A percentile compares a stretch with the other conserved stretches of the same genome.
phyloP scores from a whole-genome alignment of 176 grass and related monocot species.

The Paspalum vaginatum region DNA sequence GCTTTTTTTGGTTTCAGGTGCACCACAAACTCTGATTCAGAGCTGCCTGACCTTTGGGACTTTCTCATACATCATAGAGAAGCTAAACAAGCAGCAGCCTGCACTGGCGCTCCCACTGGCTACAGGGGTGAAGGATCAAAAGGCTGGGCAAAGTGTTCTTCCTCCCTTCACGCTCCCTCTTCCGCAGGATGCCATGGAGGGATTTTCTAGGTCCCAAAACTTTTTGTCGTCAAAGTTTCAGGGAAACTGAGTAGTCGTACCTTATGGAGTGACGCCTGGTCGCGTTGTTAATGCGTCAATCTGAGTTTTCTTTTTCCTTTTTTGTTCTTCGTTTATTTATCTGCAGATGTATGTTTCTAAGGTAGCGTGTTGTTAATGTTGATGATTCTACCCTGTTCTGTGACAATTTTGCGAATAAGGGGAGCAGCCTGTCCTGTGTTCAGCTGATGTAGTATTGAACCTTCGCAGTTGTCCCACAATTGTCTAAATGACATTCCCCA shows the following conservation, averaged over 20 bases:
- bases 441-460: background rate
- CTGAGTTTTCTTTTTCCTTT: constrained; percentile 12
- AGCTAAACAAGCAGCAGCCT: constrained; percentile 67
- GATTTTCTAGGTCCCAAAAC: constrained; percentile 55
- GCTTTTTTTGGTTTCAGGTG: constrained; percentile 45
- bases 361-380: constrained; percentile 5
- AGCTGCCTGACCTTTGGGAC: constrained; percentile 81
- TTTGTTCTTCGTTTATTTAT: constrained; percentile 6
- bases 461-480: background rate
- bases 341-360: background rate
- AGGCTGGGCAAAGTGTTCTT: constrained; percentile 42
- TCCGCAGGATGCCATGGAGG: constrained; percentile 40
- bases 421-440: background rate
- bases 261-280: background rate
- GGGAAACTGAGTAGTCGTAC: constrained; percentile 34
- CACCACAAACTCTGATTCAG: constrained; percentile 73
- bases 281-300: constrained; percentile 41
- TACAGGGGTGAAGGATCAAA: background rate
- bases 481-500: background rate
- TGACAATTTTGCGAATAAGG: constrained; percentile 39
- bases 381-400: constrained; percentile 16
- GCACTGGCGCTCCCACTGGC: constrained; percentile 46
- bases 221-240: constrained; percentile 53
- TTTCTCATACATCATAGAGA: constrained; percentile 81
- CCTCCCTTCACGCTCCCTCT: constrained; percentile 66